These are phyloP conservation scores for Gastrolobium villosum DNA, from an alignment of 306 rosid species.

Conservation along the genomic window DNA sequence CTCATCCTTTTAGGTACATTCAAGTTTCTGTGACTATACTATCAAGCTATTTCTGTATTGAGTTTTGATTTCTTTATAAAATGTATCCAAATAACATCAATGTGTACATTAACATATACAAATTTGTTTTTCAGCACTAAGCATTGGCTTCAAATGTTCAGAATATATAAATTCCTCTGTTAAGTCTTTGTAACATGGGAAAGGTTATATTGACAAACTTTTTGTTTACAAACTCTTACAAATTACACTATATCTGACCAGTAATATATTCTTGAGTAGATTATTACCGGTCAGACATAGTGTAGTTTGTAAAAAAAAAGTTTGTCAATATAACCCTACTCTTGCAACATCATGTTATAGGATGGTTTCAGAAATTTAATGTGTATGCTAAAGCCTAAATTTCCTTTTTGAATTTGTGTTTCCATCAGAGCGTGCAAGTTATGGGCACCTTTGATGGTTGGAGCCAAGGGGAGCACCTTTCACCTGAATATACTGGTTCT, in stretches of 20 bases:
- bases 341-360: too few relatives aligned
- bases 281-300: too few relatives aligned
- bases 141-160: slow-evolving; percentile 36
- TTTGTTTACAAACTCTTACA: too few relatives aligned
- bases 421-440: slow-evolving; percentile 82
- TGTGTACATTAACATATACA: neutral
- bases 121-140: neutral
- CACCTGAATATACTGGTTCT: slow-evolving; percentile 84
- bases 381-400: slow-evolving; percentile 24
- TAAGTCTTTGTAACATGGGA: too few relatives aligned
- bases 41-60: neutral
- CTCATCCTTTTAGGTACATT: neutral
- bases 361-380: neutral
- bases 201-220: too few relatives aligned
- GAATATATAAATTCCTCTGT: neutral
- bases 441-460: slow-evolving; percentile 97
- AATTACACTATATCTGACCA: too few relatives aligned
- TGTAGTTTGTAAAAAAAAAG: too few relatives aligned
- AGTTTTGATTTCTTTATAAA: too few relatives aligned
- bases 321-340: too few relatives aligned
- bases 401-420: slow-evolving; percentile 26
- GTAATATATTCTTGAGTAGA: too few relatives aligned
- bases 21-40: slow-evolving; percentile 4
- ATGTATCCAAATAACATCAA: neutral
- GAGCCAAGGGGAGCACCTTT: slow-evolving; percentile 95